Evolutionary conservation across 306 rosid species (phyloP), one percentile per base, ranked within the genome.

Genomic region (Purshia tridentata): DNA sequence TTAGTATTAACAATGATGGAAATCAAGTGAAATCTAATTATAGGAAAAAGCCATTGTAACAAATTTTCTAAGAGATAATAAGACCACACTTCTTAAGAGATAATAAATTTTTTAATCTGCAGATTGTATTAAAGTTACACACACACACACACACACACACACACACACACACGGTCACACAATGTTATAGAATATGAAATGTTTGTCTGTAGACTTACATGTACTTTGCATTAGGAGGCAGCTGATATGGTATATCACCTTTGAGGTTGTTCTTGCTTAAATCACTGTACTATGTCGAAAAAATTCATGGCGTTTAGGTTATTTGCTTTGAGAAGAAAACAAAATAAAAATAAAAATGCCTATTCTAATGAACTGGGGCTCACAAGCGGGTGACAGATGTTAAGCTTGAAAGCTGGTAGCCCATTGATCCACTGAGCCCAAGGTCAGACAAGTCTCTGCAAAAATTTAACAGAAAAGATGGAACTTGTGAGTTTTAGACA

Each of bases 201-300:
- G 50, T 65, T 14, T 8, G 44, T 5, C 62, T 14, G 80, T 39
- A 19, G 72, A 77, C 96, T 89, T 89, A 93, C 97, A 91, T 72
- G 80, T 76, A 19, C 60, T 55, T 84, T 49, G 84, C 84, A 47
- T 88, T 93, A 13, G 98, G 98, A 54, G 98, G 98, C 78, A 93
- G 90, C 73, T 93, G 98, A 78, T 91, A 91, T 5, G 97, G 98
- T 75, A 93, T 82, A 15, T 89, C 91, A 52, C 91, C 90, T 47
- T 77, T 77, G 76, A 93, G 84, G 65, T 86, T 86, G 96, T 93
- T 93, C 77, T 82, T 80, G 92, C 97, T 93, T 82, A 93, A 78
- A 77, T 93, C 97, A 84, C 98, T 91, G 97, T 84, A 91, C 92
- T 90, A 90, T 39, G 83, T 88, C 83, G 80, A 90, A 86, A 69